Conservation (phyloP, 1,284 basidiomycete species). For the Ceratobasidium sp. region DNA sequence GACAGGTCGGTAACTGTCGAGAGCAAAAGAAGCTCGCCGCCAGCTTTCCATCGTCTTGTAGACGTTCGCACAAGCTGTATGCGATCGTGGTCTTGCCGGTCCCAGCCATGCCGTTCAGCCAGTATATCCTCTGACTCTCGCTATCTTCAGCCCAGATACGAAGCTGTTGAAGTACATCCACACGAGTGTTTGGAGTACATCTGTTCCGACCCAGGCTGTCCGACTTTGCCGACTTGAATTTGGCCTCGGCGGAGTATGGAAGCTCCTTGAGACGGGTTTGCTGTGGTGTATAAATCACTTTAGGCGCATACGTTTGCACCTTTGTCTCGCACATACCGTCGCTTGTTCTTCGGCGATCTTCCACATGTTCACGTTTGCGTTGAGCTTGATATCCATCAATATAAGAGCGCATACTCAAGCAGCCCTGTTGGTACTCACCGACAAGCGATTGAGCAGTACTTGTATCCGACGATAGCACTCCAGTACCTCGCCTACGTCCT, state of each 20-base stretch:
- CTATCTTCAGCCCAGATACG: neutral
- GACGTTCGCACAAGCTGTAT: constrained; percentile 50
- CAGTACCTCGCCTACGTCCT: constrained; percentile 1
- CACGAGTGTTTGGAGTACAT: constrained; percentile 9
- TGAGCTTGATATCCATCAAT: neutral
- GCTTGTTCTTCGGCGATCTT: neutral
- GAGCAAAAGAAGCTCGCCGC: constrained; percentile 57
- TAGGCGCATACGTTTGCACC: no score
- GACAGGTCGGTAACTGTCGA: constrained; percentile 30
- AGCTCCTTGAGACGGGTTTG: neutral
- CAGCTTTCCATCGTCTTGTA: constrained; percentile 45
- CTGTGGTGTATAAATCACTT: neutral
- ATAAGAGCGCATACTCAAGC: neutral
- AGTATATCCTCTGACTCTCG: constrained; percentile 46
- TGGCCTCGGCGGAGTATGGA: neutral
- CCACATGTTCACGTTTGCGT: neutral
- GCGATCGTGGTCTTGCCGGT: constrained; percentile 50
- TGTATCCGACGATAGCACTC: constrained; percentile 15
- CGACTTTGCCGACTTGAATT: neutral
- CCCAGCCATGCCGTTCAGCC: constrained; percentile 52
- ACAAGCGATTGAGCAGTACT: neutral
- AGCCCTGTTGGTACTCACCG: neutral
- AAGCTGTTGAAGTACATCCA: neutral
- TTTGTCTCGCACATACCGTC: neutral
- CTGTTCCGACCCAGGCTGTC: neutral